Evolutionary conservation across 805 yeast species (phyloP).

Genomic region (Saccharomycopsis microspora): DNA sequence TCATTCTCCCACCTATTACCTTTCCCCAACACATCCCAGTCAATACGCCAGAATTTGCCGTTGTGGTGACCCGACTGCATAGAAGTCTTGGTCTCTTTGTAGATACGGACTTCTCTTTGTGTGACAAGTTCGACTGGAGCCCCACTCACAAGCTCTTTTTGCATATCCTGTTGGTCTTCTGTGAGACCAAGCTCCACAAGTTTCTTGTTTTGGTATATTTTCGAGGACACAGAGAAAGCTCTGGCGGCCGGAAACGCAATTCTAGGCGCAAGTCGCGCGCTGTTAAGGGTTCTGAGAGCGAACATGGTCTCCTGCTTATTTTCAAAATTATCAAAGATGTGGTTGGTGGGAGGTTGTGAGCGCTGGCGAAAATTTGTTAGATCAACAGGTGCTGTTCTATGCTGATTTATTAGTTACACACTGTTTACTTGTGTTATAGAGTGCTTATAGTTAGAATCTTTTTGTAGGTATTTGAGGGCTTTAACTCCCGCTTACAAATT

Average conservation of each 20-base stretch:
- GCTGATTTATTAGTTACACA: no score
- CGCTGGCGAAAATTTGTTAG: no score
- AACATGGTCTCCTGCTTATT: no score
- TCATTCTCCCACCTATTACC: constrained; percentile 87
- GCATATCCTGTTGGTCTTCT: constrained; percentile 22
- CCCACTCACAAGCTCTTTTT: constrained; percentile 59
- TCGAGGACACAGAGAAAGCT: background rate
- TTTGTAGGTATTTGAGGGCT: no score
- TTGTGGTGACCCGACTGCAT: constrained; percentile 52
- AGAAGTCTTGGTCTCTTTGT: constrained; percentile 66
- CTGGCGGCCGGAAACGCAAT: background rate
- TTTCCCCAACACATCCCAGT: constrained; percentile 71
- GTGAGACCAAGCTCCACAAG: constrained; percentile 4
- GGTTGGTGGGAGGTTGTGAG: no score
- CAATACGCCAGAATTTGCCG: constrained; percentile 56
- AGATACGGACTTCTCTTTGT: constrained; percentile 64
- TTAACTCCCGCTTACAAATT: no score
- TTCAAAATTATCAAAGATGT: no score
- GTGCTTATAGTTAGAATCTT: no score
- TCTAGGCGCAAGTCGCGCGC: no score
- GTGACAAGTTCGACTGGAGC: constrained; percentile 57
- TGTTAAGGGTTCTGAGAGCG: no score
- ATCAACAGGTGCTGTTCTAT: no score
- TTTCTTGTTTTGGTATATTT: background rate
- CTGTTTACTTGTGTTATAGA: no score